Base-by-base conservation (phyloP, 768 basidiomycete species). In the Terana coerulea region DNA sequence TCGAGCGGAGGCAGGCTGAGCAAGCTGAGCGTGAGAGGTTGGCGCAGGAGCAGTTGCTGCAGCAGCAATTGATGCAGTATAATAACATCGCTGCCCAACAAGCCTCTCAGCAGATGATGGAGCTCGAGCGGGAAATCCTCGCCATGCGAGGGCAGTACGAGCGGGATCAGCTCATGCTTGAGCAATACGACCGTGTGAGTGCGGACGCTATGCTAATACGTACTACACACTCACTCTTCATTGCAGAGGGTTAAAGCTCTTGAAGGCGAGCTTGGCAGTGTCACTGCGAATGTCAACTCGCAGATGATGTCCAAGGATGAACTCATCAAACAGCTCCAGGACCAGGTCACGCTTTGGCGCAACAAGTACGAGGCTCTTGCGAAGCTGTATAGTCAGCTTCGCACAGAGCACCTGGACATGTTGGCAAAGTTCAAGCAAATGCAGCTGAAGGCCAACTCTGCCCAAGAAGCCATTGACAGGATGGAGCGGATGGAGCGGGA, bases 401-500 rank as follows among this genome's bases (percentile, higher is more conserved):
- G 97, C 48, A 89, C 91, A 26, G 97, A 98, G 65, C 97, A 99
- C 70, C 77, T 99, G 37, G 97, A 99, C 55, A 90, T 98, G 84
- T 81, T 99, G 47, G 81, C 88, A 57, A 98, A 95, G 71, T 95
- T 90, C 78, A 99, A 98, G 75, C 87, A 90, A 59, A 81, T 98
- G 80, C 95, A 98, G 66, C 79, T 98, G 55, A 98, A 97, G 67
- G 97, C 97, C 15, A 97, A 95, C 64, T 97, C 95, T 30, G 95
- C 97, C 0, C 95, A 98, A 67, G 97, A 98, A 69, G 91, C 95
- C 25, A 88, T 98, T 39, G 95, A 99, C 67, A 86, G 86, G 59
- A 98, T 99, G 94, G 97, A 98, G 68, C 78, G 95, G 52, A 98
- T 98, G 94, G 97, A 99, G 66, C 78, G 94, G 29, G 97, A 99